Conservation (phyloP, 179 eudicot genomes). For the Actinidia chinensis region DNA sequence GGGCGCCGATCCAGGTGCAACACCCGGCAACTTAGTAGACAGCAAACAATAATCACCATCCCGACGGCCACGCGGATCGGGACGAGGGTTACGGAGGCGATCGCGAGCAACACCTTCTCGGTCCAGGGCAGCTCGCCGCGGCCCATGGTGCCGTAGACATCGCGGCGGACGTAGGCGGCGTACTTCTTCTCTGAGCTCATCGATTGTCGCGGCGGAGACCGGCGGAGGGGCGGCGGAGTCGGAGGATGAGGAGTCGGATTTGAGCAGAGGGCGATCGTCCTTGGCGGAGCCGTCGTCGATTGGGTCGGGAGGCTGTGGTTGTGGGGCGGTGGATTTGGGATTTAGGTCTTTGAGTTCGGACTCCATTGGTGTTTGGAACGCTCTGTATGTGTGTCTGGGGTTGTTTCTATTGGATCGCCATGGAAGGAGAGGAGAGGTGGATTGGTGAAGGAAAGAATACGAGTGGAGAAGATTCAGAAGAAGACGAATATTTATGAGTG, state of each 20-base stretch:
- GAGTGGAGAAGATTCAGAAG: background rate
- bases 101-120: slow-evolving; percentile 52
- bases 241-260: slow-evolving; percentile 29
- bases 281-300: slow-evolving; percentile 31
- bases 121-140: slow-evolving; percentile 52
- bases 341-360: slow-evolving; percentile 55
- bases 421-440: background rate
- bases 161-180: slow-evolving; percentile 74
- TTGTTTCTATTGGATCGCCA: slow-evolving; percentile 2
- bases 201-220: slow-evolving; percentile 32
- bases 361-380: slow-evolving; percentile 31
- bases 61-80: slow-evolving; percentile 54
- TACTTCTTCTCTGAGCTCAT: slow-evolving; percentile 76
- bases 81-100: slow-evolving; percentile 50
- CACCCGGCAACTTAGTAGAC: slow-evolving; percentile 59
- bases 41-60: slow-evolving; percentile 44
- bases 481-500: background rate
- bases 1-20: slow-evolving; percentile 64
- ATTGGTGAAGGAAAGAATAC: background rate
- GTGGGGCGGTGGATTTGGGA: slow-evolving; percentile 20
- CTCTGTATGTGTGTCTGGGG: background rate
- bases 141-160: slow-evolving; percentile 84
- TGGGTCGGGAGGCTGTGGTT: slow-evolving; percentile 12
- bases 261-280: slow-evolving; percentile 61
- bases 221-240: slow-evolving; percentile 11